Evolutionary conservation across 2,329 filamentous ascomycete species (phyloP), one percentile per base, ranked within the genome.

Genomic region (Ceratocystiopsis sp.): DNA sequence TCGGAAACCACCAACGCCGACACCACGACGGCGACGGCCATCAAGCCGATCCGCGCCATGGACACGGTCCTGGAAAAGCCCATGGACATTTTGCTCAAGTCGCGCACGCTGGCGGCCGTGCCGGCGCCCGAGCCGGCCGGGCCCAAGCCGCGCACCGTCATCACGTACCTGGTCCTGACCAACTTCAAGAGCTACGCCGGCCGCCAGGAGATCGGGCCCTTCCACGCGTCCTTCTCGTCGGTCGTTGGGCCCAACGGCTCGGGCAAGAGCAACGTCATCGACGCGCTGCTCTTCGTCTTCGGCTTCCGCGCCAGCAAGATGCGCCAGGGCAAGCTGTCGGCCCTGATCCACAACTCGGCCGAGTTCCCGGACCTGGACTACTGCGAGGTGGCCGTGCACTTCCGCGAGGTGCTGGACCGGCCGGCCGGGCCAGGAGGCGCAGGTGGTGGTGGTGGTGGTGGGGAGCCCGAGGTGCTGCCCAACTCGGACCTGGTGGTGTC

Each of bases 121-220:
- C 63, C 76, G n/a, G 74, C 84, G 3, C 44, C 49, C 37, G 83
- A 93, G 57, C 76, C 84, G 21, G 74, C 72, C 1, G 78, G 73
- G 0, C 83, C 86, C 1, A 93, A 87, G 58, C 68, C 85, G 42
- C 81, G 91, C 42, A 87, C 91, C 50, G 89, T 96, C 43, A 89
- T 98, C 50, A 91, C 84, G 16, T 85, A 94, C 57, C 68, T 98
- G 40, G 78, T 93, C 46, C 70, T 98, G 52, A 93, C 76, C 51
- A 98, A 98, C 61, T 98, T 98, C 75, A 98, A 98, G 66, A 96
- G 89, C 65, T 98, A 98, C 59, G 91, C 91, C 15, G 91, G 91
- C 4, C 71, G 83, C 48, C 91, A 98, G 59, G 81, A 93, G 62
- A 91, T 98, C 46, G 91, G 91, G 0, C 91, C 91, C 0, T 98